These are phyloP conservation scores for Calvatia gigantea DNA, from an alignment of 768 basidiomycete genomes.

Conservation along the genomic window DNA sequence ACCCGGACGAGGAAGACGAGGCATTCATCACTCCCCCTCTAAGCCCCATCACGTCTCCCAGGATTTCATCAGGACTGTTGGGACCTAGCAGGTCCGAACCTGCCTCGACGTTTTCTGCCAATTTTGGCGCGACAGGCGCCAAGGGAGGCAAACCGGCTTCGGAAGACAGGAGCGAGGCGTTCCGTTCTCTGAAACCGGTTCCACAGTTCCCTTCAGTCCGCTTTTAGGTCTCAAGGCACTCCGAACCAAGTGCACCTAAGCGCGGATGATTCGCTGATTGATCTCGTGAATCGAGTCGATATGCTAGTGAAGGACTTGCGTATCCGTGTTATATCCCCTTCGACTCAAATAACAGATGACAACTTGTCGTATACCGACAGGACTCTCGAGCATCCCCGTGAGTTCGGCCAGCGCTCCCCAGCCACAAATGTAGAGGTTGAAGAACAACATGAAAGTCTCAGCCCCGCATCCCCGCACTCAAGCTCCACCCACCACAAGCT, in stretches of 20 bases:
- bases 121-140: neutral
- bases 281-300: conserved; percentile 5
- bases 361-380: neutral
- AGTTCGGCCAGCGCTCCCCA: neutral
- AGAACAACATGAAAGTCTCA: neutral
- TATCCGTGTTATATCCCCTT: neutral
- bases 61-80: conserved; percentile 9
- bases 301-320: conserved; percentile 4
- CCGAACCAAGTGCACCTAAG: neutral
- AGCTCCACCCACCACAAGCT: neutral
- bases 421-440: neutral
- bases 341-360: neutral
- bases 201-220: neutral
- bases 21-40: conserved; percentile 14
- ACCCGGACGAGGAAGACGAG: conserved; percentile 19
- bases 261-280: neutral
- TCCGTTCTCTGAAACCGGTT: conserved; percentile 4
- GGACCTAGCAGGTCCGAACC: conserved; percentile 4
- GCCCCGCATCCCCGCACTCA: neutral
- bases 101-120: neutral
- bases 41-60: conserved; percentile 17
- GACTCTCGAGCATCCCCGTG: neutral
- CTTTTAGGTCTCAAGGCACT: too few relatives aligned
- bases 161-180: neutral
- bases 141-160: neutral